Evolutionary conservation across 306 rosid species (phyloP).

Genomic region (Rosa rugosa): DNA sequence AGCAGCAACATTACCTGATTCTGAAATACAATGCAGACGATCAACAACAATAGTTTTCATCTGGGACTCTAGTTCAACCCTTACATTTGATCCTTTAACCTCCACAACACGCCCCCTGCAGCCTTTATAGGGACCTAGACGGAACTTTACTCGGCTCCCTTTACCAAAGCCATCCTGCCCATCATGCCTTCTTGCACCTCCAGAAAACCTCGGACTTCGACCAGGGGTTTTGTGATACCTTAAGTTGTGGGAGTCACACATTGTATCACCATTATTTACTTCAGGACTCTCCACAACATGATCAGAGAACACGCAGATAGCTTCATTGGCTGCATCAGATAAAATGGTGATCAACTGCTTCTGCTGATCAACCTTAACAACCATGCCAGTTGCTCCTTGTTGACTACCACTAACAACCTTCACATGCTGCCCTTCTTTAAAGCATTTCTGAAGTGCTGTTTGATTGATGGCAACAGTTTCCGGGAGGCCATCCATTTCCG

Average conservation of each 20-base stretch:
- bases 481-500: conserved; percentile 78
- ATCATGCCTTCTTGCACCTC: conserved; percentile 90
- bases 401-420: conserved; percentile 85
- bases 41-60: conserved; percentile 43
- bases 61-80: conserved; percentile 62
- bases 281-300: conserved; percentile 95
- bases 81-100: conserved; percentile 63
- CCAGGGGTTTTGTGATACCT: conserved; percentile 58
- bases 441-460: conserved; percentile 82
- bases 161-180: conserved; percentile 34
- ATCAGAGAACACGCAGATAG: conserved; percentile 88
- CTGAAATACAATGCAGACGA: neutral
- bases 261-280: conserved; percentile 77
- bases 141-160: conserved; percentile 78
- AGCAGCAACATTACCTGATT: neutral
- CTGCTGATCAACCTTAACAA: conserved; percentile 88
- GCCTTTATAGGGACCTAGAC: conserved; percentile 85
- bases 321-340: conserved; percentile 87
- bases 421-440: conserved; percentile 90
- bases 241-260: conserved; percentile 67
- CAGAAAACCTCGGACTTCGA: conserved; percentile 38
- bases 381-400: conserved; percentile 97
- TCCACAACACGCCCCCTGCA: conserved; percentile 87
- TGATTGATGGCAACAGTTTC: conserved; percentile 77
- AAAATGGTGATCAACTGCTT: conserved; percentile 59